These are phyloP conservation scores for Litchi chinensis DNA, from an alignment of 345 rosid species.

Conservation along the genomic window DNA sequence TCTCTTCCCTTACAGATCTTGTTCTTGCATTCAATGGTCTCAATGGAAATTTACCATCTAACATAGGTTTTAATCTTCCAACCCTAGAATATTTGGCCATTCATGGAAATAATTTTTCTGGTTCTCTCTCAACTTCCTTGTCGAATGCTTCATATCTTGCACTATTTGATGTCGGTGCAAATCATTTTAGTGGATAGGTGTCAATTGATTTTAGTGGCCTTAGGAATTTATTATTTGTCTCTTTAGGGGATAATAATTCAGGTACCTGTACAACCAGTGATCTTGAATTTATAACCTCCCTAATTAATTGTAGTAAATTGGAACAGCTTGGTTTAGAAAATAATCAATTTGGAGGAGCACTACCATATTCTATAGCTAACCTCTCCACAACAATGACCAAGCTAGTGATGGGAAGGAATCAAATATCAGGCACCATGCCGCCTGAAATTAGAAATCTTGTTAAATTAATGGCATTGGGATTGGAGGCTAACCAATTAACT, in stretches of 20 bases:
- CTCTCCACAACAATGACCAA: neutral
- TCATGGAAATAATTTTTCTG: constrained; percentile 9
- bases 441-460: constrained; percentile 24
- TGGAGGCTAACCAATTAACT: neutral
- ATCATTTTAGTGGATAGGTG: neutral
- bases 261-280: neutral
- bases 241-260: neutral
- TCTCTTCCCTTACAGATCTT: neutral
- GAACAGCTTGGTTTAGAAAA: neutral
- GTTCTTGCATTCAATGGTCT: constrained; percentile 4
- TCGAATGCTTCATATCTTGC: constrained; percentile 11
- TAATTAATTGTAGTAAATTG: neutral
- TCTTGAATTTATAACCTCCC: neutral
- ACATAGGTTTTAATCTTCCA: constrained; percentile 26
- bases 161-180: neutral
- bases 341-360: neutral
- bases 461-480: neutral
- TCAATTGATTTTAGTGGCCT: neutral
- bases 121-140: constrained; percentile 6
- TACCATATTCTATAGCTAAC: constrained; percentile 21
- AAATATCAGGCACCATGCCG: constrained; percentile 24
- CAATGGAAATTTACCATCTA: constrained; percentile 12
- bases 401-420: constrained; percentile 6
- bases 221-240: neutral
- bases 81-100: constrained; percentile 1